Conservation (phyloP, 208 protist genomes). For the Leishmania braziliensis region DNA sequence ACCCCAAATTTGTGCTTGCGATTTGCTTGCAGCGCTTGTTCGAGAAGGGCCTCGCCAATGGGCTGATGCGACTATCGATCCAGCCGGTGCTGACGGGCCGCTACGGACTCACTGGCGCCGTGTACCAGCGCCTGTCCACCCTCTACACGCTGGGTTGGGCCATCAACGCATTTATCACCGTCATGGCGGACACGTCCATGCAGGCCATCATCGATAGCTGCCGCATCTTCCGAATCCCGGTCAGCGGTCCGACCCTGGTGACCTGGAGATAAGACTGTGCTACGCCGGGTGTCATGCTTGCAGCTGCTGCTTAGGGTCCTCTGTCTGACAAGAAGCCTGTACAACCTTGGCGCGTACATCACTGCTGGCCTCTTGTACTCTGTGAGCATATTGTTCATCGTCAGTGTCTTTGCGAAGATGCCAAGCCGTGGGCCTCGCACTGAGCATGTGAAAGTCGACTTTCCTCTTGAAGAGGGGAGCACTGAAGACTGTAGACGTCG, state of each 20-base stretch:
- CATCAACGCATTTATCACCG: constrained; percentile 66
- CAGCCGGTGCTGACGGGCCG: constrained; percentile 57
- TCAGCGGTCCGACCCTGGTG: constrained; percentile 27
- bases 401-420: constrained; percentile 66
- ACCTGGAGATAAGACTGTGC: constrained; percentile 58
- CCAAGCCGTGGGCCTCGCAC: constrained; percentile 39
- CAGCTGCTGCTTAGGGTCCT: constrained; percentile 44
- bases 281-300: constrained; percentile 39
- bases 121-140: constrained; percentile 59
- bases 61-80: constrained; percentile 44
- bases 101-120: constrained; percentile 37
- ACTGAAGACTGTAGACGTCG: no score
- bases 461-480: no score
- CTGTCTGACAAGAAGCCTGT: constrained; percentile 45
- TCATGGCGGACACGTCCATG: constrained; percentile 63
- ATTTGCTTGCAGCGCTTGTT: constrained; percentile 60
- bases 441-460: constrained; percentile 24
- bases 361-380: constrained; percentile 44
- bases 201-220: constrained; percentile 17
- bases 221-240: no score
- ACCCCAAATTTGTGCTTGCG: constrained; percentile 42
- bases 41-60: constrained; percentile 55
- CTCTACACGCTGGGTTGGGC: constrained; percentile 62
- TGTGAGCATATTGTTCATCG: constrained; percentile 40
- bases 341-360: constrained; percentile 47